Percentiles rank a stretch among this genome's conserved stretches.
Evolutionary conservation across 192 early-diverging fungal species (phyloP).

Genomic region (Coemansia sp.): DNA sequence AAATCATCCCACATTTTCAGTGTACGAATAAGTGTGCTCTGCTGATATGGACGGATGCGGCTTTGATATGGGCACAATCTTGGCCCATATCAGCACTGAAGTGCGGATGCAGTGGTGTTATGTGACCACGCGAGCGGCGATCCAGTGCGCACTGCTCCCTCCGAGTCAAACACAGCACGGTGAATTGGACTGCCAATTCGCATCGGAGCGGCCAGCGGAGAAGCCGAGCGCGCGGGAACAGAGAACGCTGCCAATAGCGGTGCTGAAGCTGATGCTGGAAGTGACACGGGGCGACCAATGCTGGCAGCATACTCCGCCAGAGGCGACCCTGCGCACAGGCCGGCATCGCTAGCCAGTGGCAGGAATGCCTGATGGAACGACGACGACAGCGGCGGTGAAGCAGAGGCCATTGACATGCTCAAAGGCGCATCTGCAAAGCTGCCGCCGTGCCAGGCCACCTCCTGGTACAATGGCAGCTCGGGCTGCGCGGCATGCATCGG

Average conservation of each 20-base stretch:
- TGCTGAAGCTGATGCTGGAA: not conserved
- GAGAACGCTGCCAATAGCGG: too few species aligned
- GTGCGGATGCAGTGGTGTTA: constrained; percentile 21
- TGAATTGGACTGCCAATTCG: constrained; percentile 39
- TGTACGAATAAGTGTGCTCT: too few species aligned
- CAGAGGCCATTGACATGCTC: not conserved
- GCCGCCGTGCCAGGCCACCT: constrained; percentile 43
- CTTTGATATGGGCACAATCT: too few species aligned
- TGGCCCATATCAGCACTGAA: constrained; percentile 25
- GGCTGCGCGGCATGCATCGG: constrained; percentile 13
- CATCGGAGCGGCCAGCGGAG: constrained; percentile 18
- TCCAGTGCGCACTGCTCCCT: constrained; percentile 35
- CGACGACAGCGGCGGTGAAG: constrained; percentile 4
- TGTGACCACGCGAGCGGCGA: constrained; percentile 46
- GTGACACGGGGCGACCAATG: not conserved
- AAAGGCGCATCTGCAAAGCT: not conserved
- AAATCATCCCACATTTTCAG: too few species aligned
- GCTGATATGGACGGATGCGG: too few species aligned
- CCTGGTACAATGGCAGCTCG: constrained; percentile 48
- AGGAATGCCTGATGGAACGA: constrained; percentile 14
- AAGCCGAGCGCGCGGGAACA: constrained; percentile 1
- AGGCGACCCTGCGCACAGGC: constrained; percentile 2
- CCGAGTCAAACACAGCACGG: constrained; percentile 29
- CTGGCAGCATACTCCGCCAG: not conserved
- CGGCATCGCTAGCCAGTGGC: not conserved